Evolutionary conservation across 73 alveolate species (phyloP).

Genomic region (Paramecium biaurelia): DNA sequence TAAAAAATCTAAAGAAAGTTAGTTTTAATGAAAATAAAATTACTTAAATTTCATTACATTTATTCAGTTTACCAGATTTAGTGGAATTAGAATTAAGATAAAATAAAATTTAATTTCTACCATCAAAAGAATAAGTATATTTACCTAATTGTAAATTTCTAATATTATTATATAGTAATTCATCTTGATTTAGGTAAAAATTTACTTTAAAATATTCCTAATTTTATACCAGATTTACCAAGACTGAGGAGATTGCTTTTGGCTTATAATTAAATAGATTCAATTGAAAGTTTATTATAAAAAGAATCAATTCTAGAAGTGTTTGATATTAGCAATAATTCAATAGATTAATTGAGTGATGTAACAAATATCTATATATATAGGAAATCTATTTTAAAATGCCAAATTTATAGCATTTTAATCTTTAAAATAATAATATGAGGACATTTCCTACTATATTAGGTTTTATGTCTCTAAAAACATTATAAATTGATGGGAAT

Average conservation of each 20-base stretch:
- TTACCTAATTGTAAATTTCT: slow-evolving; percentile 11
- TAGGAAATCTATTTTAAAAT: slow-evolving; percentile 32
- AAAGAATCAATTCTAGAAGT: slow-evolving; percentile 19
- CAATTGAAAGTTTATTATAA: not conserved
- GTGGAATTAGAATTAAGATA: slow-evolving; percentile 44
- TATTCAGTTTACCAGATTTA: not conserved
- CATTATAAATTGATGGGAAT: slow-evolving; percentile 59
- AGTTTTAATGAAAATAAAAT: slow-evolving; percentile 17
- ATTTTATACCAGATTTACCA: not conserved
- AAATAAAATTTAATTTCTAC: slow-evolving; percentile 9
- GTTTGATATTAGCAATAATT: slow-evolving; percentile 45
- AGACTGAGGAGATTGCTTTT: not conserved
- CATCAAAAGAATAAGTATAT: not conserved
- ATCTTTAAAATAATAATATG: slow-evolving; percentile 49
- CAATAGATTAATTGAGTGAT: slow-evolving; percentile 35
- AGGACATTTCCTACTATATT: slow-evolving; percentile 48
- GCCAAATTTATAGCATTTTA: slow-evolving; percentile 52
- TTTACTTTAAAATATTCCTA: not conserved
- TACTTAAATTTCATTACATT: not conserved
- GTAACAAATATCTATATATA: not conserved
- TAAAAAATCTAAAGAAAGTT: slow-evolving; percentile 37
- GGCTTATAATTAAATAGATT: not conserved
- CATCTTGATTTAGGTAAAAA: not conserved
- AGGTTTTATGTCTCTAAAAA: slow-evolving; percentile 60
- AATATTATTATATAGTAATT: not conserved